Base-by-base conservation (phyloP, 2,329 filamentous ascomycete species). In the Claviceps maximensis region DNA sequence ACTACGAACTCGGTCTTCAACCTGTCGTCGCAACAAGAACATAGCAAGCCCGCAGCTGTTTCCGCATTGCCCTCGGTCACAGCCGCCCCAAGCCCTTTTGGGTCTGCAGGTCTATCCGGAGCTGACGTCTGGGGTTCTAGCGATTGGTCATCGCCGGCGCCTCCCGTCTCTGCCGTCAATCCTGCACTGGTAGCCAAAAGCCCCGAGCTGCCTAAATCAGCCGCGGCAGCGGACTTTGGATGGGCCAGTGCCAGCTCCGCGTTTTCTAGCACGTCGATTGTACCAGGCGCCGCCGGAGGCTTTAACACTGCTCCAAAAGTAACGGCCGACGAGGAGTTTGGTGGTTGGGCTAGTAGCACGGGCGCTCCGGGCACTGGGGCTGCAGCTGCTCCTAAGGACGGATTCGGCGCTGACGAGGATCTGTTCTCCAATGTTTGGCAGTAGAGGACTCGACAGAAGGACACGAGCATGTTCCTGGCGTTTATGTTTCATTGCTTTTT, bases 401-500 rank as follows among this genome's bases (percentile, higher is more conserved):
- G 79, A 15, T 80, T 84, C 59, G 82, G 79, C 21, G 80, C 76
- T 51, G 83, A 80, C 52, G 91, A 96, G 59, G 91, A 97, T 71
- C 68, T 97, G 62, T 97, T 97, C 69, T 89, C 86, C 33, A 97
- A 97, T 68, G 91, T 97, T 49, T 97, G 91, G 91, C 80, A 89
- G 71, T 96, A 69, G 50, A 17, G 8, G 27, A 19, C 12, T 33
- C 8, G 15, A n/a, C 10, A 12, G 9, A 7, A 40, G 13, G n/a
- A n/a, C n/a, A n/a, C n/a, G n/a, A 58, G 61, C 61, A 67, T 65
- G 60, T 62, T 54, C 56, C 51, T 55, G 66, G 64, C 60, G 60
- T 48, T 27, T 23, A 19, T 6, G n/a, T 66, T 64, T 61, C 64
- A 61, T 38, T 50, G 36, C 47, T 33, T 41, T 41, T 21, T 63